Base-by-base conservation (phyloP, 108 stramenopile species). In the Schizochytrium sp. region DNA sequence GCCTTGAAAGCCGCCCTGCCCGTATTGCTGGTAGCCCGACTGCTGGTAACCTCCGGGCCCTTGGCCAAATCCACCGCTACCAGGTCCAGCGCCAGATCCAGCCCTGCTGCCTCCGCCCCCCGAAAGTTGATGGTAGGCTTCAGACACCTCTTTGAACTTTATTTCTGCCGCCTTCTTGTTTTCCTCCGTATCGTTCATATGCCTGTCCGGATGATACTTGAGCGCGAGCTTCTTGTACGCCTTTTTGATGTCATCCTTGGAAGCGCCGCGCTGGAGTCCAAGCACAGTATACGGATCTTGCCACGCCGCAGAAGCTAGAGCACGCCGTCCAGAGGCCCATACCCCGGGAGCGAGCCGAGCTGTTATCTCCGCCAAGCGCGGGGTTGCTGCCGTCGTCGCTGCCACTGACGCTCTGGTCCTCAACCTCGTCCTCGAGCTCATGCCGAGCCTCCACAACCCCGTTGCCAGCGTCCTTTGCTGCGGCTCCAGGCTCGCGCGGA, bases 171-270 rank as follows among this genome's bases (percentile, higher is more conserved):
- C 18, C 51, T 83, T 53, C 4, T 53, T 47, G 45, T 83, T 53
- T 5, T 83, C 76, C 51, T 47, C 25, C n/a, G 76, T 53, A 3
- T 47, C 76, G 51, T 83, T 83, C 76, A 83, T 83, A 23, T 83
- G 76, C 14, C 76, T 12, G 28, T 83, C 76, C 45, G 76, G 76
- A 23, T 83, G 76, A 23, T 96, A 72, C 88, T 97, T 97, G 45
- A 98, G 88, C 5, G 97, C 96, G 23, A 95, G 87, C 90, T 96
- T 97, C n/a, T 96, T 93, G 89, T 97, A 98, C 1, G 97, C 97
- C 92, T 94, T 95, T 95, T 98, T 98, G 23, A 98, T 93, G 58
- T 95, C 95, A 57, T 91, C 92, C 25, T 98, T 96, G 34, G 92
- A 92, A 5, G 95, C 94, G 44, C 90, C 91, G 43, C 88, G 57